phyloP scores from a whole-genome alignment of 371 early-diverging fungal species.

The Rhizopus microsporus region DNA sequence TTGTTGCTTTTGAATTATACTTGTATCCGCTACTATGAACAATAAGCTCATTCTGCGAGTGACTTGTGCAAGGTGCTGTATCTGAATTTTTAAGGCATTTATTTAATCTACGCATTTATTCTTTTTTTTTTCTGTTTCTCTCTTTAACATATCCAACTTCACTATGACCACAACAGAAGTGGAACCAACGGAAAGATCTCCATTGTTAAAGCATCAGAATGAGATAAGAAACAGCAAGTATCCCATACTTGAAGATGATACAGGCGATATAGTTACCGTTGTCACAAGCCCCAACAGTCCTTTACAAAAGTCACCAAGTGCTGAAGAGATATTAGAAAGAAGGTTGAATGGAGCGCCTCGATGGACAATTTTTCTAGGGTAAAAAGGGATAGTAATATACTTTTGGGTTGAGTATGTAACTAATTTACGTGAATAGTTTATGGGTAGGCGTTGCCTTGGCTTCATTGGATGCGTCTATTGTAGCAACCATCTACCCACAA shows the following conservation, averaged over 20 bases:
- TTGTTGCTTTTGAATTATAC: too few relatives aligned
- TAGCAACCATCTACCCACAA: constrained; percentile 76
- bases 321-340: constrained; percentile 11
- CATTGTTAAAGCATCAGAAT: constrained; percentile 2
- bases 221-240: neutral
- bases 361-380: constrained; percentile 18
- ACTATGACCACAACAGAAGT: neutral
- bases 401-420: neutral
- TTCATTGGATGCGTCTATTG: constrained; percentile 77
- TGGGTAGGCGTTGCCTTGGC: constrained; percentile 64
- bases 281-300: neutral
- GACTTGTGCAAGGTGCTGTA: too few relatives aligned
- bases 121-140: too few relatives aligned
- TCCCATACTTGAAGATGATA: constrained; percentile 11
- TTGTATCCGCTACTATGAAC: too few relatives aligned
- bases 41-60: too few relatives aligned
- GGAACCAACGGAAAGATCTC: constrained; percentile 6
- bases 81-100: too few relatives aligned
- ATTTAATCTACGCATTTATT: too few relatives aligned
- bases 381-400: neutral
- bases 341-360: constrained; percentile 21
- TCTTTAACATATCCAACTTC: too few relatives aligned
- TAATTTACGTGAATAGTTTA: constrained; percentile 5
- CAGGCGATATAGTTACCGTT: constrained; percentile 13
- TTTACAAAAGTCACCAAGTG: constrained; percentile 4